Evolutionary conservation across 2,329 filamentous ascomycete genomes (phyloP).

Genomic region (Colletotrichum orchidophilum): DNA sequence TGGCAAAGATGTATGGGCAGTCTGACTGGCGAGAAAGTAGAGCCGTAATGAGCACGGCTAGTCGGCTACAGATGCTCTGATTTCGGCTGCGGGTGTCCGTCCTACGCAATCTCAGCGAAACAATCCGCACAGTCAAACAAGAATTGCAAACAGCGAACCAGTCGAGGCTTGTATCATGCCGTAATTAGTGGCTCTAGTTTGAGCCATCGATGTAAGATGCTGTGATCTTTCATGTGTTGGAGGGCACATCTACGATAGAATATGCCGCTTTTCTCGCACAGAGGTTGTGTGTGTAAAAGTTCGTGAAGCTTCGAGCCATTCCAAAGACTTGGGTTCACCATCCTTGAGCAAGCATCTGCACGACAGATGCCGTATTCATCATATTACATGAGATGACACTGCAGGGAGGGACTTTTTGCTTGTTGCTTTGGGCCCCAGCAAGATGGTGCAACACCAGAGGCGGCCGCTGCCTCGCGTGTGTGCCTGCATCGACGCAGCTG

Average conservation of each 20-base stretch:
- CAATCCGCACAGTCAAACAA: background rate
- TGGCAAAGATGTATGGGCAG: background rate
- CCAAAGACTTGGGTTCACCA: background rate
- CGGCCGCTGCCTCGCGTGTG: background rate
- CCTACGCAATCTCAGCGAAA: background rate
- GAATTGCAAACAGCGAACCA: too few species aligned
- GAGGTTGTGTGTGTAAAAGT: too few species aligned
- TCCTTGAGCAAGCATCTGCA: background rate
- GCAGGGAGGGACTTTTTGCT: background rate
- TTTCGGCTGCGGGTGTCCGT: slow-evolving; percentile 23
- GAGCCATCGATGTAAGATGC: fast-evolving
- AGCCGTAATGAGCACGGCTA: background rate
- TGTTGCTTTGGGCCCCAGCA: background rate
- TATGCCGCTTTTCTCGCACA: too few species aligned
- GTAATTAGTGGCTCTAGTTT: too few species aligned
- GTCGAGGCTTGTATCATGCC: too few species aligned
- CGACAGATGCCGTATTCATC: background rate
- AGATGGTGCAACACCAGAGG: background rate
- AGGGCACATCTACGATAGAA: background rate
- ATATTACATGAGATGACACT: background rate
- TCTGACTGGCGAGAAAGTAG: background rate
- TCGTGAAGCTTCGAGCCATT: background rate
- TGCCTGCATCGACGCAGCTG: slow-evolving; percentile 27
- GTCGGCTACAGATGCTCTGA: background rate
- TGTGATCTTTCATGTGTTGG: background rate